Base-by-base conservation (phyloP, 2,329 filamentous ascomycete genomes). In the Aspergillus fumigatiaffinis region DNA sequence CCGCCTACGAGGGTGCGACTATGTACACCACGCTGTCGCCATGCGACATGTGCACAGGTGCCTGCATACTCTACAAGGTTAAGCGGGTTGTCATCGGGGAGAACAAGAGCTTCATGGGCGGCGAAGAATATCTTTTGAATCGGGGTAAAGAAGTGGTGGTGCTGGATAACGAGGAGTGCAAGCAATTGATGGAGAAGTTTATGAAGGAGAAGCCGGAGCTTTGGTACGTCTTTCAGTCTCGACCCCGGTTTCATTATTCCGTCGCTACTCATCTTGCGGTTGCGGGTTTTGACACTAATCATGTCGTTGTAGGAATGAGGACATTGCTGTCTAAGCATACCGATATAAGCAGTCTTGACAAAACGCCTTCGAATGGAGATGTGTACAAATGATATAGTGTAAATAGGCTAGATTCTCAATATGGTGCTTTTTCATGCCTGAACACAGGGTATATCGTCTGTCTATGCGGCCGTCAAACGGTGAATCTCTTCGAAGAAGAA, bases 401-500 rank as follows among this genome's bases (percentile, higher is more conserved):
- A 14, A 54, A 52, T 26, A 26, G 23, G 35, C 8, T 47, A 53
- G 47, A 41, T 49, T 23, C 14, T 38, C 29, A 52, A 38, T 12
- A 50, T 38, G 8, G 50, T 23, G 14, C 46, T 49, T 44, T 12
- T 12, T 23, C n/a, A 53, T 46, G 48, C 26, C 32, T 35, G 42
- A 12, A 17, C 44, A 53, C 12, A n/a, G 47, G 28, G 41, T 29
- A 50, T 25, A 55, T 23, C 28, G 55, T 53, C 23, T 23, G 2
- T 35, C 62, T 56, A 69, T n/a, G 61, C 64, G 53, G 61, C 62
- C 20, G 73, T 75, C 48, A 77, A 62, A 17, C 90, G 84, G 74
- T 96, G 91, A 56, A 97, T 87, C 76, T 99, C 94, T 70, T 95
- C 82, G 63, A 99, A 93, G 80, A 90, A 99, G 77, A 95, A 96